Evolutionary conservation across 2,329 filamentous ascomycete species (phyloP).

Genomic region (Dryadomyces sulphureus): DNA sequence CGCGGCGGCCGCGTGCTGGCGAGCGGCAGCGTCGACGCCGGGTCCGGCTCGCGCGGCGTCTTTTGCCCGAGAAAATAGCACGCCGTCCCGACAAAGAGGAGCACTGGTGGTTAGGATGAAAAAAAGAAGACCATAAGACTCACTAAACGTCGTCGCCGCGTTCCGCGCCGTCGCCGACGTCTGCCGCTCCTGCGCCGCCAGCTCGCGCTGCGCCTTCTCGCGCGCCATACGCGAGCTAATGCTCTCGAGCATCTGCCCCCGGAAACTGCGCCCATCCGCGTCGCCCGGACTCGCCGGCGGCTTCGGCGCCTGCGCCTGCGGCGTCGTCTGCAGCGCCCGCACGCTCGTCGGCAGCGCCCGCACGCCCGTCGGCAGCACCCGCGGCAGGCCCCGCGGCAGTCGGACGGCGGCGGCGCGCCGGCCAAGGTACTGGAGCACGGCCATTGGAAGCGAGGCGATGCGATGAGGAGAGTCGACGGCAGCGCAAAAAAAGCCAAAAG

Average conservation of each 20-base stretch:
- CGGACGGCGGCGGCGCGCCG: background rate
- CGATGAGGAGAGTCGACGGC: too few species aligned
- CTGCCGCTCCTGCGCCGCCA: slow-evolving; percentile 24
- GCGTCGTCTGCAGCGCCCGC: too few species aligned
- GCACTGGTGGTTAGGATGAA: slow-evolving; percentile 22
- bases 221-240: slow-evolving; percentile 32
- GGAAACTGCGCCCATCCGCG: slow-evolving; percentile 22
- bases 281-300: slow-evolving; percentile 4
- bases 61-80: slow-evolving; percentile 46
- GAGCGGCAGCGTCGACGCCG: slow-evolving; percentile 45
- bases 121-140: background rate
- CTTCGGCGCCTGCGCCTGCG: too few species aligned
- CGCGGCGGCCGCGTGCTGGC: slow-evolving; percentile 30
- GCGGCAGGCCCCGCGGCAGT: background rate
- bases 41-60: slow-evolving; percentile 32
- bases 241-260: slow-evolving; percentile 39
- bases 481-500: too few species aligned
- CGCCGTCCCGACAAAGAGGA: slow-evolving; percentile 33
- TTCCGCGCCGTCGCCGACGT: slow-evolving; percentile 24
- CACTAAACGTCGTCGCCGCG: slow-evolving; percentile 33
- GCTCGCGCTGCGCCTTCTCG: slow-evolving; percentile 31
- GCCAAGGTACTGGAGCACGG: background rate
- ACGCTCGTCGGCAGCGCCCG: too few species aligned
- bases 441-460: background rate
- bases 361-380: too few species aligned